Base-by-base conservation (phyloP, 1,284 basidiomycete genomes). In the Fomitiporia mediterranea region DNA sequence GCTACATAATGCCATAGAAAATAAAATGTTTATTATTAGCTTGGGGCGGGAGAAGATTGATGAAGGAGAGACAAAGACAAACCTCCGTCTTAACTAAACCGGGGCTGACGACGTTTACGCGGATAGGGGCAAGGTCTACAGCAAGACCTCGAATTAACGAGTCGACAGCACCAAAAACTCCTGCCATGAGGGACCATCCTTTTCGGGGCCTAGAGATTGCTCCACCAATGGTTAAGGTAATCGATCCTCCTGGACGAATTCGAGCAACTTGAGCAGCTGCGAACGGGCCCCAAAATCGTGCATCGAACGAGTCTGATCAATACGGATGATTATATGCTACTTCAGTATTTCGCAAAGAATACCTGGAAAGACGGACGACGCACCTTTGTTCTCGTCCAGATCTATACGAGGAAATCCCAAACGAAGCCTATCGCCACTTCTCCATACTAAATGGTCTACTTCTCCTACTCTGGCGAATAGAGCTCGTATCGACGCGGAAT, bases 121-220 rank as follows among this genome's bases (percentile, higher is more conserved):
- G 55, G 15, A 61, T 58, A 13, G 62, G 62, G 9, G 62, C 62
- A n/a, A 64, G 55, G 37, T 64, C 61, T 15, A 64, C 60, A 15
- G 62, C 62, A 17, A 64, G 55, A 2, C 62, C 62, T 6, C 62
- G 54, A 11, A 56, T 60, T 9, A 62, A 34, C 4, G 51, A 38
- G 42, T 64, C 62, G n/a, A 60, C 54, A 4, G 62, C 61, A 49
- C 62, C 62, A n/a, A 55, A 43, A 13, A 64, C 39, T 6, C 57
- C 60, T 9, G 61, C 61, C 13, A 48, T 58, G n/a, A 64, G 47
- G 4, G 58, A 49, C 61, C 60, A 63, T 2, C 43, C 48, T 48
- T 56, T 43, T 11, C 17, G n/a, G 3, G 63, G 61, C 53, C 57
- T 63, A 13, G 47, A 44, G 19, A 60, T 27, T 2, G 53, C 61